These are phyloP conservation scores for Echeveria elegans DNA, from an alignment of 164 flowering plant genomes.

Conservation along the genomic window DNA sequence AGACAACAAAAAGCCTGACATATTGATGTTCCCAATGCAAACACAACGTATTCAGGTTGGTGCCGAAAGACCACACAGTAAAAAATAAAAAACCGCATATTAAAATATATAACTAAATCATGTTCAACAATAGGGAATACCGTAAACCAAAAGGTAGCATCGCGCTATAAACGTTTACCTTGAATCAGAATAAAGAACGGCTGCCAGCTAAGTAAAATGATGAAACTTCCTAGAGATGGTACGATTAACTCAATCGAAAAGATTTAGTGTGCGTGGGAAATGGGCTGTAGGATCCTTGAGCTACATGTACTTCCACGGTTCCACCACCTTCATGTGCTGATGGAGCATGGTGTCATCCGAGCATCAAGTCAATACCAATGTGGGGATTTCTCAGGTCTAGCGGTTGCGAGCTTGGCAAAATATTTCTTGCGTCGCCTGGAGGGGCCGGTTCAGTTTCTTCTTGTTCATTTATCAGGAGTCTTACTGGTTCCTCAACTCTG, in stretches of 20 bases:
- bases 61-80: not conserved
- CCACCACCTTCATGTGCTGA: constrained; percentile 17
- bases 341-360: constrained; percentile 35
- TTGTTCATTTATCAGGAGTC: constrained; percentile 21
- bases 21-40: not conserved
- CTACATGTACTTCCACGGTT: constrained; percentile 41
- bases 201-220: not conserved
- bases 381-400: constrained; percentile 38
- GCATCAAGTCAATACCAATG: constrained; percentile 65
- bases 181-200: not conserved
- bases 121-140: not conserved
- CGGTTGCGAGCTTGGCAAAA: constrained; percentile 52
- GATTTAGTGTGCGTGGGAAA: constrained; percentile 4
- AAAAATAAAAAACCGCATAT: not conserved
- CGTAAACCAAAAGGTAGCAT: not conserved
- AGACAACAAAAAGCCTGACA: not conserved
- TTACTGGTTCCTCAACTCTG: constrained; percentile 22
- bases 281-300: constrained; percentile 15
- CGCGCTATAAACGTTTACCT: not conserved
- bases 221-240: constrained; percentile 9
- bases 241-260: constrained; percentile 2
- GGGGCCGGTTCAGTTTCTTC: constrained; percentile 23
- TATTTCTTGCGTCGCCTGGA: constrained; percentile 20
- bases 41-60: not conserved
- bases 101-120: no score